phyloP scores from a whole-genome alignment of 257 asterid genomes.

The Capsicum pubescens region DNA sequence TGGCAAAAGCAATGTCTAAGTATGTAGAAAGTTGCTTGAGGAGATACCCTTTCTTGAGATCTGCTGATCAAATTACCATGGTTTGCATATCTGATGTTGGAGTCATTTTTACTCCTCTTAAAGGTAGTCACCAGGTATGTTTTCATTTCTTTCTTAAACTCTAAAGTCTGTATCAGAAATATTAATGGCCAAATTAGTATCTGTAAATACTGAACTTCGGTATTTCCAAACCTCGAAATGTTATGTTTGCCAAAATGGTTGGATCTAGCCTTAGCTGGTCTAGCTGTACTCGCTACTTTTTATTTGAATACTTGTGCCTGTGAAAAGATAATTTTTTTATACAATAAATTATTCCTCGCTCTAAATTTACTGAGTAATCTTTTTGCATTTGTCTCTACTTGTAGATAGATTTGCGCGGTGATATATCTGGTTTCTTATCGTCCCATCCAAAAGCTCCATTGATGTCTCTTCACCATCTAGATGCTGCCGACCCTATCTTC shows the following conservation, averaged over 20 bases:
- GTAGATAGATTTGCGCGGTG: conserved; percentile 71
- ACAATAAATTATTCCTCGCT: neutral
- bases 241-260: neutral
- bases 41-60: conserved; percentile 41
- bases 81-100: conserved; percentile 70
- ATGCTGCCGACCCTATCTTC: conserved; percentile 61
- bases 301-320: neutral
- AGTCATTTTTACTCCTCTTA: conserved; percentile 52
- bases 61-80: conserved; percentile 67
- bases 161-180: neutral
- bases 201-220: neutral
- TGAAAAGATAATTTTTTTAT: neutral
- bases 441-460: conserved; percentile 67
- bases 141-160: neutral
- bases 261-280: neutral
- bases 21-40: conserved; percentile 56
- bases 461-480: conserved; percentile 80
- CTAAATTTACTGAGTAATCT: neutral
- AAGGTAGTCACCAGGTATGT: conserved; percentile 70
- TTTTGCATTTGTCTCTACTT: neutral
- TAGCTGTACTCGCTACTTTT: neutral
- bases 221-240: neutral
- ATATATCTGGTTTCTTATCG: conserved; percentile 69
- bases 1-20: conserved; percentile 54
- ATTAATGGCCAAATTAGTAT: neutral